phyloP scores from a whole-genome alignment of 495 filamentous ascomycete species.

The Penicillium paxilli region DNA sequence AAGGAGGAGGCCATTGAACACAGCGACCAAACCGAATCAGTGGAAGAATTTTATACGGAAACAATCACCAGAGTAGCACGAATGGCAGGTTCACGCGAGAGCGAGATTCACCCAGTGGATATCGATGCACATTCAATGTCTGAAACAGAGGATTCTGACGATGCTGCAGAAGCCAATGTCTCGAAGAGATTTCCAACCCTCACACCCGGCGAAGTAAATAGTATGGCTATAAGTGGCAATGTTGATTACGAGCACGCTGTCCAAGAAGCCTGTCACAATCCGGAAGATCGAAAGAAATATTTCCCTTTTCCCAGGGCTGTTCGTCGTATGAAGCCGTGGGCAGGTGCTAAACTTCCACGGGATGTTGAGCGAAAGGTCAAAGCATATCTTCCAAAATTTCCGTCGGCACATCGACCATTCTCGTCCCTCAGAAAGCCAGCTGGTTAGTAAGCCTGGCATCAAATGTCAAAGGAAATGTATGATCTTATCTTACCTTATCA shows the following conservation, averaged over 20 bases:
- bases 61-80: neutral
- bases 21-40: neutral
- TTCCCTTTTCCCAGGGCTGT: conserved; percentile 8
- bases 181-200: neutral
- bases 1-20: neutral
- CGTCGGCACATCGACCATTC: neutral
- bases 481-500: no score
- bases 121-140: neutral
- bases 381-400: neutral
- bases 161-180: neutral
- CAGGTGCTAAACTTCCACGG: neutral
- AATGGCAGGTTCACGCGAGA: neutral
- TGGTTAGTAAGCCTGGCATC: neutral
- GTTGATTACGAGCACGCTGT: neutral
- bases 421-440: neutral
- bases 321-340: conserved; percentile 14
- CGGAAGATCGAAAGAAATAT: neutral
- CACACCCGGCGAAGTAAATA: neutral
- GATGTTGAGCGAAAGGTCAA: neutral
- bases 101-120: neutral
- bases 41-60: neutral
- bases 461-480: no score
- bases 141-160: neutral
- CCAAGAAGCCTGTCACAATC: neutral
- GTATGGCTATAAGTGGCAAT: neutral